Percentiles rank a stretch among this genome's conserved stretches.
Evolutionary conservation across 345 rosid species (phyloP).

Genomic region (Pugionium cornutum): DNA sequence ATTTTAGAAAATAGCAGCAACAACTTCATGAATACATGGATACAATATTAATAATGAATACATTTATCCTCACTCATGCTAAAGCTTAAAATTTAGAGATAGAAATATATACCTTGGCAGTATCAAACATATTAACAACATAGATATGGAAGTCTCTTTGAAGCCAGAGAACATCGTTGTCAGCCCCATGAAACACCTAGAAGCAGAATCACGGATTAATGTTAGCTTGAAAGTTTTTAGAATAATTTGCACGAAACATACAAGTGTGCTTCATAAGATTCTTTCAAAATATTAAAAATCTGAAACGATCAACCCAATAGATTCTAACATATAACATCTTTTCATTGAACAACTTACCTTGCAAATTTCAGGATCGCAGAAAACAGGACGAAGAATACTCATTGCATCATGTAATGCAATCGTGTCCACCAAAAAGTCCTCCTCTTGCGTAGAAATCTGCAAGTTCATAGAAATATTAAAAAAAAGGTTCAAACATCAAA

Average conservation of each 20-base stretch:
- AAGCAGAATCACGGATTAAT: background rate
- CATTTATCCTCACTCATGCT: background rate
- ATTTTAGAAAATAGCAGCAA: conserved; percentile 8
- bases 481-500: background rate
- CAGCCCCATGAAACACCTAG: conserved; percentile 98
- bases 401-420: conserved; percentile 76
- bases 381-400: conserved; percentile 67
- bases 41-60: background rate
- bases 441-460: conserved; percentile 67
- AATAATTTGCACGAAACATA: background rate
- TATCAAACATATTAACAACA: conserved; percentile 89
- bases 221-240: too few relatives aligned
- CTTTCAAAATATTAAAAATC: background rate
- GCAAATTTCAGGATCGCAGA: conserved; percentile 72
- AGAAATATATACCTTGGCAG: conserved; percentile 66
- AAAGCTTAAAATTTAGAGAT: conserved; percentile 7
- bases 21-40: background rate
- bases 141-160: conserved; percentile 95
- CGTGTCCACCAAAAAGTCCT: conserved; percentile 80
- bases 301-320: conserved; percentile 14
- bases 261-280: background rate
- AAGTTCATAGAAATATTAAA: background rate
- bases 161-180: conserved; percentile 90
- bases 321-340: background rate
- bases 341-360: conserved; percentile 50